Evolutionary conservation across 331 rosid species (phyloP).

Genomic region (Phaseolus coccineus): DNA sequence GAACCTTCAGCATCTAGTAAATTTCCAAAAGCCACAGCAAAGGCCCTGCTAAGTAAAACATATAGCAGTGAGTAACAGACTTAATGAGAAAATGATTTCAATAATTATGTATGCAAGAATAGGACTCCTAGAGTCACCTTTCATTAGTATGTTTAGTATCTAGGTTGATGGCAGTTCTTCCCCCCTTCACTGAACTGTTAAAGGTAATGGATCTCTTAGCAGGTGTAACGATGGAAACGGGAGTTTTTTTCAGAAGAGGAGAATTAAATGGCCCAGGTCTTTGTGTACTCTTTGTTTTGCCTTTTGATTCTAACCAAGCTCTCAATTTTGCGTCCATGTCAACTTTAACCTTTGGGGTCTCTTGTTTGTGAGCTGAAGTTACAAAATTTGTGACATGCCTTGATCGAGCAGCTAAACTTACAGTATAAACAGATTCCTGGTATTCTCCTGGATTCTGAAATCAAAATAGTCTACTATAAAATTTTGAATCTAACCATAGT

Average conservation of each 20-base stretch:
- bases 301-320: conserved; percentile 89
- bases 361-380: conserved; percentile 67
- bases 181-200: conserved; percentile 61
- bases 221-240: conserved; percentile 53
- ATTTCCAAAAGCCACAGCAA: conserved; percentile 57
- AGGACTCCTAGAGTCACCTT: conserved; percentile 54
- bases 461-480: conserved; percentile 20
- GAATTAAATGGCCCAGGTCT: conserved; percentile 59
- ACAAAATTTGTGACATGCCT: conserved; percentile 79
- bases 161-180: conserved; percentile 50
- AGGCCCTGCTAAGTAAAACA: conserved; percentile 57
- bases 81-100: conserved; percentile 32
- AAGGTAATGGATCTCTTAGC: conserved; percentile 61
- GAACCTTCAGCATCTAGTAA: conserved; percentile 55
- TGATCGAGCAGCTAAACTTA: conserved; percentile 91
- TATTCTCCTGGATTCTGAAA: conserved; percentile 92
- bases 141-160: conserved; percentile 52
- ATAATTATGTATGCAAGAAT: conserved; percentile 22
- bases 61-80: conserved; percentile 14
- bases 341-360: conserved; percentile 72
- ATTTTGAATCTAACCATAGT: not conserved
- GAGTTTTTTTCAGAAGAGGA: conserved; percentile 64
- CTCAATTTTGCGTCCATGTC: conserved; percentile 92
- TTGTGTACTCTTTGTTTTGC: conserved; percentile 74
- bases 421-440: conserved; percentile 93